Percentiles rank a stretch among this genome's conserved stretches.
These are phyloP conservation scores for Ceratocystiopsis sp. DNA, from an alignment of 2,329 filamentous ascomycete genomes.

Conservation along the genomic window DNA sequence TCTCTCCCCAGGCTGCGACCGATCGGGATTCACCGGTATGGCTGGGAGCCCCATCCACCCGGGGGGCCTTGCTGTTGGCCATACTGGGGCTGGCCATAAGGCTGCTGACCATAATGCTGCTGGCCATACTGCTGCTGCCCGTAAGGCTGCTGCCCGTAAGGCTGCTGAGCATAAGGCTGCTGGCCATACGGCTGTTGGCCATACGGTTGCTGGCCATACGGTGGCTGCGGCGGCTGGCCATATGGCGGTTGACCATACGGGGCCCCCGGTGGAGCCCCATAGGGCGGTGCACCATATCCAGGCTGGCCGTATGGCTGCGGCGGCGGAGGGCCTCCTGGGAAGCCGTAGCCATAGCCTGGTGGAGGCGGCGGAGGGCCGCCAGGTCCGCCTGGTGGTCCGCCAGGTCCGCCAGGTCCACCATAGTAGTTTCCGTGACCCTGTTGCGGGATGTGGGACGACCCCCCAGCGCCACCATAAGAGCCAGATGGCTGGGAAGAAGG, in stretches of 20 bases:
- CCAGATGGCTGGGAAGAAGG: background rate
- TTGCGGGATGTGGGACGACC: background rate
- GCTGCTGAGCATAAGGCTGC: constrained; percentile 3
- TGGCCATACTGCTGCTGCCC: background rate
- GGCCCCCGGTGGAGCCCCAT: constrained; percentile 1
- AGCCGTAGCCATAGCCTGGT: constrained; percentile 1
- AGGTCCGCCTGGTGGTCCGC: background rate
- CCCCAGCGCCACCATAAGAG: background rate
- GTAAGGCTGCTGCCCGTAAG: background rate
- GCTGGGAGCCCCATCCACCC: constrained; percentile 6
- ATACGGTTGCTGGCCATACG: background rate
- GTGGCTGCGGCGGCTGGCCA: constrained; percentile 6
- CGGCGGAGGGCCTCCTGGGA: no score
- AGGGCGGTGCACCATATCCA: background rate
- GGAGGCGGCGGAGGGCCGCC: constrained; percentile 2
- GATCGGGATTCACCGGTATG: constrained; percentile 3
- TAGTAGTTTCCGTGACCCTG: background rate
- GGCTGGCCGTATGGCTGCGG: no score
- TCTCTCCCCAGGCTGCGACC: constrained; percentile 1
- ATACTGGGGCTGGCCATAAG: background rate
- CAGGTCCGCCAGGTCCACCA: background rate
- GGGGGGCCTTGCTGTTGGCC: constrained; percentile 2
- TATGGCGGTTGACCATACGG: constrained; percentile 6
- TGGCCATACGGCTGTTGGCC: background rate
- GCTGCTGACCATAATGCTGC: background rate